phyloP scores from a whole-genome alignment of 169 alveolate species.

The Plasmodium chabaudi region DNA sequence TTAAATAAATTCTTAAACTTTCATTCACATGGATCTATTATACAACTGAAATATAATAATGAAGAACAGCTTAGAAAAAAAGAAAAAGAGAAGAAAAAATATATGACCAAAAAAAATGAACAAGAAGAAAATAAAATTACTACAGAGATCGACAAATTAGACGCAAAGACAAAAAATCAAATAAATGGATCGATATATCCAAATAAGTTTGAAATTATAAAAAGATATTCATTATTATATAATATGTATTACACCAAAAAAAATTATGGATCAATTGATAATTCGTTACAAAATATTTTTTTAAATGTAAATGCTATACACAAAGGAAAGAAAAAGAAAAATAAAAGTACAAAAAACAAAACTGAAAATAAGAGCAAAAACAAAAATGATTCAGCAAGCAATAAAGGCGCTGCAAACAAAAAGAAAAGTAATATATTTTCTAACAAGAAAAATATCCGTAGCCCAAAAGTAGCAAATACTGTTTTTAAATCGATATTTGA shows the following conservation, averaged over 20 bases:
- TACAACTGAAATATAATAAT: constrained; percentile 60
- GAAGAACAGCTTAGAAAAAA: constrained; percentile 15
- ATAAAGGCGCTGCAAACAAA: background rate
- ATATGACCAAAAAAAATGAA: background rate
- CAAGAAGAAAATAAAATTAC: background rate
- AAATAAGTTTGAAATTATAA: constrained; percentile 13
- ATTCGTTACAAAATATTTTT: background rate
- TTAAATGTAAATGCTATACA: background rate
- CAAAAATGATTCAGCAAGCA: background rate
- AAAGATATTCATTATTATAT: constrained; percentile 33
- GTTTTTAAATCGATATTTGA: too few relatives aligned
- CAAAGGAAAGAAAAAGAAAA: background rate
- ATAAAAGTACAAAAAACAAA: background rate
- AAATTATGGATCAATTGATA: background rate
- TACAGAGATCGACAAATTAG: too few relatives aligned
- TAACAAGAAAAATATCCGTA: too few relatives aligned
- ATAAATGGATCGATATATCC: background rate
- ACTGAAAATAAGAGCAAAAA: background rate
- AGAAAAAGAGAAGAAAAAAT: background rate
- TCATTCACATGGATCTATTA: constrained; percentile 61
- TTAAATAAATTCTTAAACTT: constrained; percentile 19
- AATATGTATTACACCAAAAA: background rate
- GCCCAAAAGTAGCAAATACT: too few relatives aligned
- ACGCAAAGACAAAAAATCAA: constrained; percentile 1
- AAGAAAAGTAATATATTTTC: background rate